Conservation (phyloP, 305 asterid genomes). For the Ajuga reptans region DNA sequence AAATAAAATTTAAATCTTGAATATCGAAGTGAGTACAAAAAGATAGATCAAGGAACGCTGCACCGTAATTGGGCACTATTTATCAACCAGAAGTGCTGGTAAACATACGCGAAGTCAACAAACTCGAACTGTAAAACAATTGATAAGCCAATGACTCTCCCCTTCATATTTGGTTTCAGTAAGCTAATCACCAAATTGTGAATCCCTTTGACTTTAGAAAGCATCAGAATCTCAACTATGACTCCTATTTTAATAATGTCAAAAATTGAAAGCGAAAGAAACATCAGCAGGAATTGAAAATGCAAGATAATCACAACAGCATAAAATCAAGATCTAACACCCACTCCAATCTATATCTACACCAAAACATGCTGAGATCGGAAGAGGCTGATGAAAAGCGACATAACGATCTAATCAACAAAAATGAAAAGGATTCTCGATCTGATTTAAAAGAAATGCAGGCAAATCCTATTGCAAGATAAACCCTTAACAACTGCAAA, state of each 20-base stretch:
- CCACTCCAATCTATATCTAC: background rate
- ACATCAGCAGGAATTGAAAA: conserved; percentile 2
- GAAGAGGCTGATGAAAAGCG: background rate
- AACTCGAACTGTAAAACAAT: background rate
- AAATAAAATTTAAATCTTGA: background rate
- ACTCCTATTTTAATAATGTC: background rate
- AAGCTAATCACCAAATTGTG: background rate
- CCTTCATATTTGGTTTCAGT: background rate
- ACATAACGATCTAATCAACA: background rate
- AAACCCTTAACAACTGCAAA: conserved; percentile 1
- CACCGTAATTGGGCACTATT: background rate
- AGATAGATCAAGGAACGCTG: background rate
- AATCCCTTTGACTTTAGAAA: background rate
- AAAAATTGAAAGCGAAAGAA: background rate
- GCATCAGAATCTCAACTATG: background rate
- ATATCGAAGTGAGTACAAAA: background rate
- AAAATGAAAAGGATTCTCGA: conserved; percentile 17
- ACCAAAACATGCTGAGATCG: background rate
- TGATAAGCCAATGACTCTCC: background rate
- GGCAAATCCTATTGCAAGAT: conserved; percentile 10
- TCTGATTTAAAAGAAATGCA: conserved; percentile 13
- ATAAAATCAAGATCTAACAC: conserved; percentile 12
- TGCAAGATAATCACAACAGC: background rate
- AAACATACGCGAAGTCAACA: conserved; percentile 2
- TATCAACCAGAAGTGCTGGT: background rate